These are phyloP conservation scores for Lecanicillium sp. DNA, from an alignment of 2,329 filamentous ascomycete species.

Conservation along the genomic window DNA sequence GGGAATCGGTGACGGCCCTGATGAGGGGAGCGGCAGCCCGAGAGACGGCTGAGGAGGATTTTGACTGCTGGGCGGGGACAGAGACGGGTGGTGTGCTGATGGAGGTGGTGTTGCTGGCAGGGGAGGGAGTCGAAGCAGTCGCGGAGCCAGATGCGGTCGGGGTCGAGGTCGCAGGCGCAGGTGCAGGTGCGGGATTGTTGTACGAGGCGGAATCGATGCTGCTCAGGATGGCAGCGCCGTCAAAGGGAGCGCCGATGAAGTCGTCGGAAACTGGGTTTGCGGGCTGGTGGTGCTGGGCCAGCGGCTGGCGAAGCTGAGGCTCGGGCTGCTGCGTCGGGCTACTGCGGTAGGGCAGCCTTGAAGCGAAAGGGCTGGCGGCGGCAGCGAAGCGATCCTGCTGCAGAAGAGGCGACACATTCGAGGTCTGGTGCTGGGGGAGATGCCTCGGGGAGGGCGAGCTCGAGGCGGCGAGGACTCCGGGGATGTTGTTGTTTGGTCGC, in stretches of 20 bases:
- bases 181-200: background rate
- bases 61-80: constrained; percentile 26
- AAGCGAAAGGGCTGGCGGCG: constrained; percentile 21
- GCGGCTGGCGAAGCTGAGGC: constrained; percentile 24
- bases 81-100: constrained; percentile 19
- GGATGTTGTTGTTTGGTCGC: constrained; percentile 42
- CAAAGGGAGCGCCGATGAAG: constrained; percentile 59
- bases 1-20: constrained; percentile 41
- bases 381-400: constrained; percentile 41
- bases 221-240: constrained; percentile 56
- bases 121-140: constrained; percentile 21
- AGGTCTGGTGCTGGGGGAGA: constrained; percentile 33
- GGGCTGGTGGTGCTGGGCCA: constrained; percentile 21
- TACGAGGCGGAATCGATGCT: constrained; percentile 49
- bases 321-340: constrained; percentile 21
- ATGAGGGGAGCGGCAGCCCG: constrained; percentile 48
- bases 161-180: constrained; percentile 22
- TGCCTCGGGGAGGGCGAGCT: constrained; percentile 44
- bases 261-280: constrained; percentile 43
- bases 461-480: constrained; percentile 27
- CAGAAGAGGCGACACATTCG: constrained; percentile 42
- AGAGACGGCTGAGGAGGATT: constrained; percentile 23
- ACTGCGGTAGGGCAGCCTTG: constrained; percentile 7
- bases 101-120: constrained; percentile 16
- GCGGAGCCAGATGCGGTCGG: constrained; percentile 26